These are phyloP conservation scores for Rhizophagus clarus DNA, from an alignment of 192 early-diverging fungal species.

Conservation along the genomic window DNA sequence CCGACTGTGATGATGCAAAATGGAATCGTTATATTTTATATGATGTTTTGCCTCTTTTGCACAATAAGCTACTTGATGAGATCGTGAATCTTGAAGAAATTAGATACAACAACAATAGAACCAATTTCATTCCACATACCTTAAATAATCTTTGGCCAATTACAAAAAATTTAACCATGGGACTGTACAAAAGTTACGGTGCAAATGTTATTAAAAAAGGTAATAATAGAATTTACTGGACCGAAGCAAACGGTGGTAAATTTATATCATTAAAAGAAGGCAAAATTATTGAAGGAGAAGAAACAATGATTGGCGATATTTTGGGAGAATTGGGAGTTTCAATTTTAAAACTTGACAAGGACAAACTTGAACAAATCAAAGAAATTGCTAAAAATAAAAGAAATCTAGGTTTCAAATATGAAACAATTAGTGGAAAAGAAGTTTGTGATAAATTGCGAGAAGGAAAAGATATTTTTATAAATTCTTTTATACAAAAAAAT, in stretches of 20 bases:
- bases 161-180: not conserved
- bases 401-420: not conserved
- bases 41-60: slow-evolving; percentile 2
- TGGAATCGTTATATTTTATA: slow-evolving; percentile 17
- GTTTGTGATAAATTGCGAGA: not conserved
- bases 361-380: not conserved
- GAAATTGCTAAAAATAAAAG: not conserved
- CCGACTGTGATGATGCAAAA: not conserved
- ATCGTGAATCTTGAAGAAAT: not conserved
- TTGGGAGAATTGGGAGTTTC: not conserved
- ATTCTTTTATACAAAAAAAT: not conserved
- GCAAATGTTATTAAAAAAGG: not conserved
- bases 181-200: not conserved
- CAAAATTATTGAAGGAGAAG: not conserved
- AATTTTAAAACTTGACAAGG: not conserved
- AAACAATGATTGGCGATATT: not conserved
- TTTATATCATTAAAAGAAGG: slow-evolving; percentile 12
- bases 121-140: not conserved
- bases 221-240: not conserved
- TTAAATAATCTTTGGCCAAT: not conserved
- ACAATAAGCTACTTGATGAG: not conserved
- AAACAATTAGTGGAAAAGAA: not conserved
- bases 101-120: not conserved
- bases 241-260: not conserved
- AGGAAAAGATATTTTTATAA: not conserved